A percentile compares a stretch with the other conserved stretches of the same genome.
phyloP scores from a whole-genome alignment of 23 red algal genomes.

The Pyropia yezoensis region DNA sequence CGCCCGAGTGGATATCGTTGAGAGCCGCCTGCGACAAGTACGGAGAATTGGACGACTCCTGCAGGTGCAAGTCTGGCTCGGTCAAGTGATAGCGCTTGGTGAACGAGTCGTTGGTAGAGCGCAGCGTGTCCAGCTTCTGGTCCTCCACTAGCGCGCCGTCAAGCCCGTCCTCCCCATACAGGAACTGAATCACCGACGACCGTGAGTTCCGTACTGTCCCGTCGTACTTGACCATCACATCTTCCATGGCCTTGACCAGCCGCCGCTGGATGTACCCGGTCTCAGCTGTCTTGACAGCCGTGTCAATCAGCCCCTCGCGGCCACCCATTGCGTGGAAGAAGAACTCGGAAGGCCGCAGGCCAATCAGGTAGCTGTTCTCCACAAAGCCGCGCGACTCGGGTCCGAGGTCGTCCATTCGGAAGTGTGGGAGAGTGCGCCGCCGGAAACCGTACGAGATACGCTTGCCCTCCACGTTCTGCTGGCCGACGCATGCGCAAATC shows the following conservation, averaged over 20 bases:
- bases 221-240: constrained; percentile 93
- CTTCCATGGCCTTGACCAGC: constrained; percentile 98
- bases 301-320: constrained; percentile 98
- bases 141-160: constrained; percentile 88
- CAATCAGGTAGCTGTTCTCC: constrained; percentile 92
- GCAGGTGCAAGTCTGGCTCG: constrained; percentile 67
- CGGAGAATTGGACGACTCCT: no score
- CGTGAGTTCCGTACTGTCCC: constrained; percentile 89
- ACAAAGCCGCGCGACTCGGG: constrained; percentile 98
- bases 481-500: constrained; percentile 95
- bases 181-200: constrained; percentile 82
- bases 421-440: constrained; percentile 88
- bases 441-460: constrained; percentile 94
- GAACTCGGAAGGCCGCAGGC: constrained; percentile 86
- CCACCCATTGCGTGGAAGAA: constrained; percentile 99
- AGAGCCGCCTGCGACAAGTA: no score
- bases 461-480: constrained; percentile 98
- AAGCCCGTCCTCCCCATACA: constrained; percentile 95
- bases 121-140: constrained; percentile 54
- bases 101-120: constrained; percentile 56
- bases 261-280: constrained; percentile 98
- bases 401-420: constrained; percentile 82
- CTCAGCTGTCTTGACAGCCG: constrained; percentile 97
- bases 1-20: no score
- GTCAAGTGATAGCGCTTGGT: constrained; percentile 47